These are phyloP conservation scores for Penicillium palitans DNA, from an alignment of 2,329 filamentous ascomycete species.

Conservation along the genomic window DNA sequence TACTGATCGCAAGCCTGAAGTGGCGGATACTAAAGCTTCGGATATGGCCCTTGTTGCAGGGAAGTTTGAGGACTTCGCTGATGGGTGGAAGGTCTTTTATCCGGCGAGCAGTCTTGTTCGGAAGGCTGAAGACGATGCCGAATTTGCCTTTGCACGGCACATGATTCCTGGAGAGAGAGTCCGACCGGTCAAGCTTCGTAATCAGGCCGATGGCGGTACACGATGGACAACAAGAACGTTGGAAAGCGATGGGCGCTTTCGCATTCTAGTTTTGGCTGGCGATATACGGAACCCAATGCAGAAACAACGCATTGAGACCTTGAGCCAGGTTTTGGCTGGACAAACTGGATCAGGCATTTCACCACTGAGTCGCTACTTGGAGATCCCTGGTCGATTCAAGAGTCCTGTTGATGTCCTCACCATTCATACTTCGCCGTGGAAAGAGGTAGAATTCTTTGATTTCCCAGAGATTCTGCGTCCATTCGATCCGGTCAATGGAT, in stretches of 20 bases:
- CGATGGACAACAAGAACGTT: slow-evolving; percentile 27
- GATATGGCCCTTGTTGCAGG: slow-evolving; percentile 19
- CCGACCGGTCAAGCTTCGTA: slow-evolving; percentile 19
- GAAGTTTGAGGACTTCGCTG: slow-evolving; percentile 20
- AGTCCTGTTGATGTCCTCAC: slow-evolving; percentile 61
- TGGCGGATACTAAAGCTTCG: slow-evolving; percentile 13
- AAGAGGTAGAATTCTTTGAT: slow-evolving; percentile 53
- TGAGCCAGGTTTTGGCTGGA: slow-evolving; percentile 47
- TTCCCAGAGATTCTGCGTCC: slow-evolving; percentile 52
- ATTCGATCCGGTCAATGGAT: slow-evolving; percentile 51
- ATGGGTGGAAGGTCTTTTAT: slow-evolving; percentile 16
- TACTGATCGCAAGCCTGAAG: slow-evolving; percentile 5
- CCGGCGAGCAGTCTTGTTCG: slow-evolving; percentile 9
- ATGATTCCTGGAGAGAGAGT: slow-evolving; percentile 24
- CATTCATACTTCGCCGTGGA: slow-evolving; percentile 57
- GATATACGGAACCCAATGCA: slow-evolving; percentile 52
- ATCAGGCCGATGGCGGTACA: slow-evolving; percentile 17
- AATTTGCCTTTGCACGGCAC: neutral
- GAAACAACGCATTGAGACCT: slow-evolving; percentile 46
- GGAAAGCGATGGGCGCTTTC: slow-evolving; percentile 37
- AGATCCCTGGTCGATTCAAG: slow-evolving; percentile 41
- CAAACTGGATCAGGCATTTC: slow-evolving; percentile 14
- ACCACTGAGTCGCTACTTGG: slow-evolving; percentile 48
- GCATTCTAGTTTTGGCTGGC: slow-evolving; percentile 58
- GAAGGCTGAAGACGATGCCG: neutral